A percentile compares a stretch with the other conserved stretches of the same genome.
Conservation (phyloP, 345 rosid species). For the Psidium friedrichsthalianum region DNA sequence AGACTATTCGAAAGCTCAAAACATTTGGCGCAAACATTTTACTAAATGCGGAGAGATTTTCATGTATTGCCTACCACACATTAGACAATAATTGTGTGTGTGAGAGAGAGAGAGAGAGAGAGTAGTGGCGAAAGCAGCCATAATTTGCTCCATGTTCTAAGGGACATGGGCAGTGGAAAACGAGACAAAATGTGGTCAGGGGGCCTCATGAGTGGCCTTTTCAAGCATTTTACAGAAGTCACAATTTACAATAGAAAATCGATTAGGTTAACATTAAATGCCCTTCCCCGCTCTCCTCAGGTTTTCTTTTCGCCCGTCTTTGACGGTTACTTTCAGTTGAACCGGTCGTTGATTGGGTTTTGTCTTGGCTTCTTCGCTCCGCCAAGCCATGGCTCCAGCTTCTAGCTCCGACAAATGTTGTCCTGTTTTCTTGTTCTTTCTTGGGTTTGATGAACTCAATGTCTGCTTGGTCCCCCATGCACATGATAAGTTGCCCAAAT, state of each 20-base stretch:
- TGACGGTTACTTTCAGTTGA: slow-evolving; percentile 33
- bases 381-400: neutral
- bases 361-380: neutral
- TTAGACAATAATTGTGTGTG: neutral
- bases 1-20: neutral
- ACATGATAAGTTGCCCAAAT: neutral
- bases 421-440: neutral
- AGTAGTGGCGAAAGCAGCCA: slow-evolving; percentile 12
- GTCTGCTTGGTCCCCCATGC: neutral
- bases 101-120: slow-evolving; percentile 2
- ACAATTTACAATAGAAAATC: neutral
- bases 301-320: slow-evolving; percentile 1
- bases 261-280: neutral
- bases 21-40: neutral
- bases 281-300: neutral
- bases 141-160: slow-evolving; percentile 62
- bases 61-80: neutral
- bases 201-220: slow-evolving; percentile 7
- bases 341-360: neutral
- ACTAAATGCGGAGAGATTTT: neutral
- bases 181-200: slow-evolving; percentile 39
- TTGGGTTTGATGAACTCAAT: neutral
- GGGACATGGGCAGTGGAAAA: slow-evolving; percentile 32
- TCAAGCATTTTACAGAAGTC: neutral
- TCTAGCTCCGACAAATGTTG: neutral